Evolutionary conservation across 1,284 basidiomycete species (phyloP), one percentile per base, ranked within the genome.

Genomic region (Polyporus tsugae): DNA sequence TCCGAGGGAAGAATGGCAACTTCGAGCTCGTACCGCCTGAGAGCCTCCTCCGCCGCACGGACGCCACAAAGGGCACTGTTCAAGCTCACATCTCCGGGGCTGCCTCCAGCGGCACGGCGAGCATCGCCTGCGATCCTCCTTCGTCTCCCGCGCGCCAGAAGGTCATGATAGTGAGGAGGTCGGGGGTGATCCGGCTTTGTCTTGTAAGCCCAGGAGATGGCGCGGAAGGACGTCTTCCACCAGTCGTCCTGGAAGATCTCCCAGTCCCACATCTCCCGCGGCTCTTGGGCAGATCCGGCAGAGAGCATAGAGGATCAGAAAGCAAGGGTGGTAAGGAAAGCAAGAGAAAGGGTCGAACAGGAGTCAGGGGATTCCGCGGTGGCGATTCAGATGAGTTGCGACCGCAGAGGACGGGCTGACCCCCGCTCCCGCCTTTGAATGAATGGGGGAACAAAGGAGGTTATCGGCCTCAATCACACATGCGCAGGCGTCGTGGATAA

Each of bases 131-230:
- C 42, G 22, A 59, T 60, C 62, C 60, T 66, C 67, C 72, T 72
- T 62, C 67, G 65, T 58, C 65, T 63, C 38, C 71, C 69, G 55
- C 75, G 72, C 6, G 67, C 73, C 7, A 75, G 66, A 25, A 68
- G 71, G 60, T 76, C 73, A 60, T 75, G 75, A 66, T 77, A 78
- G 49, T 74, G 73, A 25, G 75, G 75, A 25, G 78, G 78, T n/a
- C 74, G 68, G 13, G 78, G 72, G 59, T 75, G 70, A 38, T 52
- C 62, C 39, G 70, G 70, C 69, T 70, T 70, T 62, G 71, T 65
- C 58, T 71, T 72, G 66, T 75, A 77, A 1, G 75, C 65, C 78
- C 78, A 78, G 10, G 75, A 72, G 60, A 77, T 72, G 38, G 72
- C 67, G 35, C 67, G 67, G 46, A 74, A 76, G 52, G 75, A 75